phyloP scores from a whole-genome alignment of 306 rosid genomes.

The Mimosa bimucronata region DNA sequence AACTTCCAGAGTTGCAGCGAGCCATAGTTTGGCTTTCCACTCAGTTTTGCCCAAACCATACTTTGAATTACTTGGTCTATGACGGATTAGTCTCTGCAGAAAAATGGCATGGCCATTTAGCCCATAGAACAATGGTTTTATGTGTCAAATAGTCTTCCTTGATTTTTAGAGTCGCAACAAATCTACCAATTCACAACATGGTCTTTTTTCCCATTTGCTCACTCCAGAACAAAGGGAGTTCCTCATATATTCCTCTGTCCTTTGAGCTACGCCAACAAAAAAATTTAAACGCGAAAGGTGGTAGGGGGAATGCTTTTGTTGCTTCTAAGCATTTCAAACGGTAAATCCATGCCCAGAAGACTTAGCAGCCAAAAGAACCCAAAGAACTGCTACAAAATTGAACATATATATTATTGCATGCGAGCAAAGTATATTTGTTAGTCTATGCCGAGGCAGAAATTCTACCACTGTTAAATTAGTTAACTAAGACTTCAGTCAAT shows the following conservation, averaged over 20 bases:
- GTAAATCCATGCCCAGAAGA: constrained; percentile 22
- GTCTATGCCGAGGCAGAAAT: background rate
- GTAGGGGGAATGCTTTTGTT: constrained; percentile 15
- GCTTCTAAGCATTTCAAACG: constrained; percentile 15
- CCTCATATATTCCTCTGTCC: constrained; percentile 9
- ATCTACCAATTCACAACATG: constrained; percentile 15
- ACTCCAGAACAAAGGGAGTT: constrained; percentile 9
- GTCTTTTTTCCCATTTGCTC: background rate
- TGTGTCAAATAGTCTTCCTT: constrained; percentile 21
- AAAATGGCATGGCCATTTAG: constrained; percentile 14
- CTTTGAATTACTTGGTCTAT: constrained; percentile 18
- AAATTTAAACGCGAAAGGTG: constrained; percentile 4
- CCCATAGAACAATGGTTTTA: background rate
- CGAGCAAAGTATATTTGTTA: background rate
- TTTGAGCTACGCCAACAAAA: constrained; percentile 7
- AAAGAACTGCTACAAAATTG: background rate
- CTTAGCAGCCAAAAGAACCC: background rate
- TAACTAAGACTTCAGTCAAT: background rate
- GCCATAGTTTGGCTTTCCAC: background rate
- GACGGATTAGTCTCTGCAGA: background rate
- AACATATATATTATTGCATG: constrained; percentile 1
- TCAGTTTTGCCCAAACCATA: constrained; percentile 8
- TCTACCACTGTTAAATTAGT: background rate
- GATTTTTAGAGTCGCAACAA: constrained; percentile 15
- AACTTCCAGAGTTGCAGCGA: background rate